Conservation (phyloP, 1,139 yeast species). For the Yamadazyma atmosphaerica region DNA sequence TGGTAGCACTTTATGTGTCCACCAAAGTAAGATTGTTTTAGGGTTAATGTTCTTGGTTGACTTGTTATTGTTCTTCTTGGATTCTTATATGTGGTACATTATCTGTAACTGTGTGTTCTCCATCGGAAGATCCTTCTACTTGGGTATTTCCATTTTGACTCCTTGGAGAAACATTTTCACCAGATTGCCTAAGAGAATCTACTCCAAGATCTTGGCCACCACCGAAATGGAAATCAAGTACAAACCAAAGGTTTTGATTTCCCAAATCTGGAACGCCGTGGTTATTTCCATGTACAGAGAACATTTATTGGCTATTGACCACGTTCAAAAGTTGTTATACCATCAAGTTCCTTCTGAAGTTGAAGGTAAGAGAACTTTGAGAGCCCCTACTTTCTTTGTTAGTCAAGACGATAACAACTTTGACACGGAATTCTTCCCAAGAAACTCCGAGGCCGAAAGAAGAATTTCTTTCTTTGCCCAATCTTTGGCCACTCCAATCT, state of each 20-base stretch:
- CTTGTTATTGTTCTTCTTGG: constrained; percentile 92
- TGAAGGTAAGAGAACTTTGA: constrained; percentile 96
- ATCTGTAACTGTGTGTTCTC: constrained; percentile 92
- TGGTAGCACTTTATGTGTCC: constrained; percentile 69
- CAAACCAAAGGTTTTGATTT: constrained; percentile 96
- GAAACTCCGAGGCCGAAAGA: constrained; percentile 97
- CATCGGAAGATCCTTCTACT: constrained; percentile 94
- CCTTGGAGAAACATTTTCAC: constrained; percentile 99
- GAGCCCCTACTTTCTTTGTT: constrained; percentile 98
- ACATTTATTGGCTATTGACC: constrained; percentile 95
- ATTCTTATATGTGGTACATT: constrained; percentile 98
- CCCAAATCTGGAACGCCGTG: constrained; percentile 98
- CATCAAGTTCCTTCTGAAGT: constrained; percentile 98
- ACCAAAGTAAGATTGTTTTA: constrained; percentile 83
- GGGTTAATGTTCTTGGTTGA: constrained; percentile 93
- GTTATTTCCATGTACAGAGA: constrained; percentile 98
- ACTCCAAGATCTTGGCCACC: constrained; percentile 94
- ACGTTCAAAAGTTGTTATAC: constrained; percentile 92
- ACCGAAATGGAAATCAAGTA: constrained; percentile 99
- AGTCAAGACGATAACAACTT: constrained; percentile 96
- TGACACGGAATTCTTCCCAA: constrained; percentile 94
- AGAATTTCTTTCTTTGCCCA: constrained; percentile 99
- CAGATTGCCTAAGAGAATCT: constrained; percentile 96
- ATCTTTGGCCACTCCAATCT: constrained; percentile 96
- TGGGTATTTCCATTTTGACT: constrained; percentile 97